phyloP scores from a whole-genome alignment of 75 land plant species.

The Azolla pinnata region DNA sequence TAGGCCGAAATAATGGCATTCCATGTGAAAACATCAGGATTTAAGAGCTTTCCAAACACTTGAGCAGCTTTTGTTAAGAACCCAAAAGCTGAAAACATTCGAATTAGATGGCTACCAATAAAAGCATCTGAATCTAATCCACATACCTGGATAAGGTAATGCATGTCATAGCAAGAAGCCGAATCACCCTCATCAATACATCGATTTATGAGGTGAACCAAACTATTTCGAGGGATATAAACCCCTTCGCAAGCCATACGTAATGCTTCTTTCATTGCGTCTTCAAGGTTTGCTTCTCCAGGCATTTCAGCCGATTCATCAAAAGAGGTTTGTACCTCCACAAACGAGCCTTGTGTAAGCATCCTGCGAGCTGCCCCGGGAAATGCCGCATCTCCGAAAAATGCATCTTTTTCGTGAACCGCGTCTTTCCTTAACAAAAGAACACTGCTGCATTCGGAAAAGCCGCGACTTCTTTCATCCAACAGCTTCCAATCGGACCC shows the following conservation, averaged over 20 bases:
- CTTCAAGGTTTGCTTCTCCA: not conserved
- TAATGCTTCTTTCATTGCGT: not conserved
- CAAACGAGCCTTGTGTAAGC: too few relatives aligned
- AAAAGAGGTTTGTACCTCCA: too few relatives aligned
- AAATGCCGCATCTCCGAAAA: too few relatives aligned
- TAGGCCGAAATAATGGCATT: conserved; percentile 3
- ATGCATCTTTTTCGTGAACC: too few relatives aligned
- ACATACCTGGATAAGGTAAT: not conserved
- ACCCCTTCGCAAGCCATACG: not conserved
- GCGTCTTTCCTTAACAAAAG: too few relatives aligned
- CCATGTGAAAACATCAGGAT: conserved; percentile 19
- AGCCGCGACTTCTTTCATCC: too few relatives aligned
- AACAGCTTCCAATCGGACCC: too few relatives aligned
- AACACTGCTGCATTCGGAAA: too few relatives aligned
- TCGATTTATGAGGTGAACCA: not conserved
- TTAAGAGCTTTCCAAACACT: not conserved
- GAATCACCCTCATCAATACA: not conserved
- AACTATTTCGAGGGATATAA: not conserved
- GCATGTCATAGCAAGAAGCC: not conserved
- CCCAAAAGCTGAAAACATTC: conserved; percentile 7
- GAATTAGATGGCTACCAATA: conserved; percentile 8
- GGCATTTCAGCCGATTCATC: too few relatives aligned
- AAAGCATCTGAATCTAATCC: conserved; percentile 6
- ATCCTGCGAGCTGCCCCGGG: too few relatives aligned
- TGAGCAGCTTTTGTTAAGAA: not conserved